Percentiles rank a stretch among this genome's conserved stretches.
Evolutionary conservation across 83 land plant genomes (phyloP).

Genomic region (Picea mariana): DNA sequence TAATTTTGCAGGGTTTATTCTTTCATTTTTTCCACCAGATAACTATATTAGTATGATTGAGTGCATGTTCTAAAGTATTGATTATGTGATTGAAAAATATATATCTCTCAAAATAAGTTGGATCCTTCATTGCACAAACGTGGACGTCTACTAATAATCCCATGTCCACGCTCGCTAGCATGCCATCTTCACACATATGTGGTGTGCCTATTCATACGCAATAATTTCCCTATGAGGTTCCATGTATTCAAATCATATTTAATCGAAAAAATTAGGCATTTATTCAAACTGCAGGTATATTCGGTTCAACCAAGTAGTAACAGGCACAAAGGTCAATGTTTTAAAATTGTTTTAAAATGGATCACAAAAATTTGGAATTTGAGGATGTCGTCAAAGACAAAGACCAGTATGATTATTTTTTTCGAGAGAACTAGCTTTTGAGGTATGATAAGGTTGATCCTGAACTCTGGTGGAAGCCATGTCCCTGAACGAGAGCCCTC

Average conservation of each 20-base stretch:
- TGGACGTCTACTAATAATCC: slow-evolving; percentile 21
- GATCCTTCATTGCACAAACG: background rate
- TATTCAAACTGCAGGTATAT: no score
- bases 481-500: slow-evolving; percentile 52
- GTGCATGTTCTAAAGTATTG: no score
- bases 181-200: slow-evolving; percentile 22
- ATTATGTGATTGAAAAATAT: slow-evolving; percentile 19
- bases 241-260: no score
- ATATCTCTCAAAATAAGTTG: slow-evolving; percentile 3
- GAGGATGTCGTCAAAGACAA: background rate
- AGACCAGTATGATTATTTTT: background rate
- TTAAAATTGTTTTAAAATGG: no score
- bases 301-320: background rate
- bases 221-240: background rate
- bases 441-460: slow-evolving; percentile 43
- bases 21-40: no score
- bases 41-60: no score
- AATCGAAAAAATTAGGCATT: no score
- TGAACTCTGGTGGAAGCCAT: slow-evolving; percentile 34
- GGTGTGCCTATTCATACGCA: background rate
- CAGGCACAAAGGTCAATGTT: background rate
- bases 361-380: background rate
- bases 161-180: slow-evolving; percentile 62
- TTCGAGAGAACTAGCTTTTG: slow-evolving; percentile 21
- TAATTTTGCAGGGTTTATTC: no score